These are phyloP conservation scores for Panaeolus papilionaceus DNA, from an alignment of 768 basidiomycete species.

Conservation along the genomic window DNA sequence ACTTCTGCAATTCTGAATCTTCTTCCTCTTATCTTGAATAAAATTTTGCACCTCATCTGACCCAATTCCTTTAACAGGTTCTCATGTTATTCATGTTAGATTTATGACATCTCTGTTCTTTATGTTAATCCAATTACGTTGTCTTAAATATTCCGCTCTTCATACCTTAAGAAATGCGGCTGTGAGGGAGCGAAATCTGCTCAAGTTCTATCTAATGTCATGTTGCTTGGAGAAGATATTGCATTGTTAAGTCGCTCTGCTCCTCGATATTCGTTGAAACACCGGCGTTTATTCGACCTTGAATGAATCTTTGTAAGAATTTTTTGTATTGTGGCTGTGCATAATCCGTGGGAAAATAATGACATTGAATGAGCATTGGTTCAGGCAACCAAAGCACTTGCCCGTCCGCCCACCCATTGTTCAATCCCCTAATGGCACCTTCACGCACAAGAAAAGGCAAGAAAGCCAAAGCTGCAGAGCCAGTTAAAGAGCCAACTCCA, in stretches of 20 bases:
- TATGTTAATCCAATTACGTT: too few species aligned
- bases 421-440: slow-evolving; percentile 19
- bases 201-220: too few species aligned
- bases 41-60: background rate
- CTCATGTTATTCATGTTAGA: background rate
- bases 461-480: slow-evolving; percentile 14
- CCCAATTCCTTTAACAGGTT: slow-evolving; percentile 2
- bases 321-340: slow-evolving; percentile 6
- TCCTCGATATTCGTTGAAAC: too few species aligned
- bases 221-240: too few species aligned
- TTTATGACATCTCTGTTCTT: background rate
- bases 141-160: too few species aligned
- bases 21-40: slow-evolving; percentile 19
- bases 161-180: too few species aligned
- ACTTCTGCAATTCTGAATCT: slow-evolving; percentile 67
- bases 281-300: too few species aligned
- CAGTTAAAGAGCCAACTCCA: background rate
- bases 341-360: background rate
- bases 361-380: slow-evolving; percentile 5
- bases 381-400: slow-evolving; percentile 1
- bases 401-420: slow-evolving; percentile 1
- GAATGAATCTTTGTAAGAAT: background rate
- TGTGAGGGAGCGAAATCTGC: too few species aligned
- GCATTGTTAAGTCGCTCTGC: too few species aligned
- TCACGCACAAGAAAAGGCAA: slow-evolving; percentile 19